A percentile compares a stretch with the other conserved stretches of the same genome.
Evolutionary conservation across 352 stramenopile genomes (phyloP).

Genomic region (Peronospora destructor): DNA sequence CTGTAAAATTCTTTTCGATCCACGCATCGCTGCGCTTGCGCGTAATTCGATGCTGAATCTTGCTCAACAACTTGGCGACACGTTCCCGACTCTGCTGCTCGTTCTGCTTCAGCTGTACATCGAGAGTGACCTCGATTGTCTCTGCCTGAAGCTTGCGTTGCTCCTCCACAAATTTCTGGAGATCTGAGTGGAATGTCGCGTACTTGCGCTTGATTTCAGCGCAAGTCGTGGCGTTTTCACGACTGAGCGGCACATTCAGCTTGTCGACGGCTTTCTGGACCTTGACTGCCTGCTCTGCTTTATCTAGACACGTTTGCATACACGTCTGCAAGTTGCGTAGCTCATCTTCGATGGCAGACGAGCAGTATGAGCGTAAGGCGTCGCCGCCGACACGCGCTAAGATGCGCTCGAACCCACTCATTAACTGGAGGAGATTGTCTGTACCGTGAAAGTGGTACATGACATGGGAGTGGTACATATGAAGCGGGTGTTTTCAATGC

Average conservation of each 20-base stretch:
- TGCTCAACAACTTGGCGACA: slow-evolving; percentile 39
- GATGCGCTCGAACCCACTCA: slow-evolving; percentile 74
- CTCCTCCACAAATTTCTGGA: slow-evolving; percentile 48
- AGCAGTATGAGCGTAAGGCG: slow-evolving; percentile 66
- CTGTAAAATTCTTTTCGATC: slow-evolving; percentile 55
- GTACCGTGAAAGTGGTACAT: slow-evolving; percentile 7
- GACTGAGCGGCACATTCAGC: slow-evolving; percentile 52
- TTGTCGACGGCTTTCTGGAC: slow-evolving; percentile 57
- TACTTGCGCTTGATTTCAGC: slow-evolving; percentile 50
- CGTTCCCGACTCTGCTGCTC: slow-evolving; percentile 27
- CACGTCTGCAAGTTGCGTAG: slow-evolving; percentile 48
- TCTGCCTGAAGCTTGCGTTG: slow-evolving; percentile 46
- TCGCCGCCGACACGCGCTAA: slow-evolving; percentile 58
- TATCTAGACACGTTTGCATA: slow-evolving; percentile 51
- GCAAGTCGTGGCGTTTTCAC: slow-evolving; percentile 49
- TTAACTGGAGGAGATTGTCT: slow-evolving; percentile 17
- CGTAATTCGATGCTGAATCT: slow-evolving; percentile 59
- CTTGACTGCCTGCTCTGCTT: slow-evolving; percentile 49
- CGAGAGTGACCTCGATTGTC: slow-evolving; percentile 10
- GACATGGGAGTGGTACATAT: not conserved
- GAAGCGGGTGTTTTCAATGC: not conserved
- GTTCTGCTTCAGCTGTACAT: slow-evolving; percentile 19
- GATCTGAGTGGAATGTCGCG: slow-evolving; percentile 37
- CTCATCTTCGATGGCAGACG: slow-evolving; percentile 71
- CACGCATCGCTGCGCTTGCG: slow-evolving; percentile 55